Percentiles rank a stretch among this genome's conserved stretches.
These are phyloP conservation scores for Chalaropsis ovoidea DNA, from an alignment of 2,329 filamentous ascomycete species.

Conservation along the genomic window DNA sequence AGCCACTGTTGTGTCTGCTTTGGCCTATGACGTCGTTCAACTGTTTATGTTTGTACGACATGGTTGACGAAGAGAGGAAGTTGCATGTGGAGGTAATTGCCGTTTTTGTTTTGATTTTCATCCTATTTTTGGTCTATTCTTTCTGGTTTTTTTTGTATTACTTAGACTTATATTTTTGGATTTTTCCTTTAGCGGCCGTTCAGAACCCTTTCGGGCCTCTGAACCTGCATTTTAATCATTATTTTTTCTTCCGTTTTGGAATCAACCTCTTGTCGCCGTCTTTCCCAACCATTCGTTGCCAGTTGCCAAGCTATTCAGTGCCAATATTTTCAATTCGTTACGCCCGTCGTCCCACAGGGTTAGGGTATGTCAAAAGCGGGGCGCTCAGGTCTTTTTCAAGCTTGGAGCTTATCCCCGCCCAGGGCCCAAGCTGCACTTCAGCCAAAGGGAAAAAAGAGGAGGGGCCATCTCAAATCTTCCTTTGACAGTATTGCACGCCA, in stretches of 20 bases:
- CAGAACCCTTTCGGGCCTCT: background rate
- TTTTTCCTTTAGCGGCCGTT: background rate
- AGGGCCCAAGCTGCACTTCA: background rate
- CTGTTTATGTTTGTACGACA: background rate
- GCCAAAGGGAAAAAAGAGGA: background rate
- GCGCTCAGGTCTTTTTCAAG: background rate
- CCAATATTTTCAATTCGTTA: too few relatives aligned
- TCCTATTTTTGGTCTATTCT: slow-evolving; percentile 4
- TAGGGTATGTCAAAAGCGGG: background rate
- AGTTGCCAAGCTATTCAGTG: too few relatives aligned
- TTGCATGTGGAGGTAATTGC: background rate
- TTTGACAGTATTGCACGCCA: background rate
- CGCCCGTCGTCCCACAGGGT: background rate
- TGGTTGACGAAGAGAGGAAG: background rate
- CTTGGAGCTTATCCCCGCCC: background rate
- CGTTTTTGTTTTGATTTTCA: background rate
- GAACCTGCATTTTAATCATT: background rate
- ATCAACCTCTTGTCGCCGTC: background rate
- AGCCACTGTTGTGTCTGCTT: background rate
- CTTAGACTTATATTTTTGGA: background rate
- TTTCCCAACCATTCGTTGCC: background rate
- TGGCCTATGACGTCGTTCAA: background rate
- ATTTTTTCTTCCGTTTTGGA: background rate
- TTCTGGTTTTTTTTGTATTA: slow-evolving; percentile 5
- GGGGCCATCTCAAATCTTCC: background rate